A percentile compares a stretch with the other conserved stretches of the same genome.
phyloP scores from a whole-genome alignment of 1,284 basidiomycete species.

The Ganoderma leucocontextum region DNA sequence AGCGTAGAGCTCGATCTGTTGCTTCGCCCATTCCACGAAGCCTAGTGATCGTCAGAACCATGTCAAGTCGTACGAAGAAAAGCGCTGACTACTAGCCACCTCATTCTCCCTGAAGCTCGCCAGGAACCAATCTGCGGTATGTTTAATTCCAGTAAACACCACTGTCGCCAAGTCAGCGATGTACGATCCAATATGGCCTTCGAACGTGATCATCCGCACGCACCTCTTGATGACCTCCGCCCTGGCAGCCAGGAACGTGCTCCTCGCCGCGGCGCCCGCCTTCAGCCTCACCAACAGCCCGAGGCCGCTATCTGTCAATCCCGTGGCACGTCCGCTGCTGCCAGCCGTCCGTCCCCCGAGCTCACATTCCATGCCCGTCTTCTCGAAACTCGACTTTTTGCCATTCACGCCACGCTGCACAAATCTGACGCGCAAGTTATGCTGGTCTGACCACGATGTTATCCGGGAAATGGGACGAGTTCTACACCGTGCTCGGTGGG shows the following conservation, averaged over 20 bases:
- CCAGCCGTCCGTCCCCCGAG: no score
- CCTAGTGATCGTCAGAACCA: conserved; percentile 53
- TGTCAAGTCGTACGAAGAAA: background rate
- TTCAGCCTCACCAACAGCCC: conserved; percentile 79
- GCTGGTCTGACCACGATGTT: no score
- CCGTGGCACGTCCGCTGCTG: no score
- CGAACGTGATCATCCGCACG: conserved; percentile 88
- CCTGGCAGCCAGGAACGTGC: conserved; percentile 85
- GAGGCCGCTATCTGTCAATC: no score
- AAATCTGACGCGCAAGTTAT: no score
- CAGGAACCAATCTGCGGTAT: conserved; percentile 98
- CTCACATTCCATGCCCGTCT: no score
- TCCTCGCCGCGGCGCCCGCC: conserved; percentile 82
- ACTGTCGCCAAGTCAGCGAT: conserved; percentile 85
- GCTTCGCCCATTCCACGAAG: conserved; percentile 94
- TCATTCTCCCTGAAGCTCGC: conserved; percentile 95
- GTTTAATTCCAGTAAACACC: conserved; percentile 89
- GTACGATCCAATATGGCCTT: conserved; percentile 88
- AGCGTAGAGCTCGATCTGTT: conserved; percentile 86
- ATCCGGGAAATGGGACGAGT: no score
- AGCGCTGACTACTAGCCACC: conserved; percentile 83
- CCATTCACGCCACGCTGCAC: no score
- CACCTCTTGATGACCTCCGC: conserved; percentile 79
- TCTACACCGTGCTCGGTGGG: no score
- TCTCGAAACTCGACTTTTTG: no score